phyloP scores from a whole-genome alignment of 164 flowering plant species.

The Liquidambar formosana region DNA sequence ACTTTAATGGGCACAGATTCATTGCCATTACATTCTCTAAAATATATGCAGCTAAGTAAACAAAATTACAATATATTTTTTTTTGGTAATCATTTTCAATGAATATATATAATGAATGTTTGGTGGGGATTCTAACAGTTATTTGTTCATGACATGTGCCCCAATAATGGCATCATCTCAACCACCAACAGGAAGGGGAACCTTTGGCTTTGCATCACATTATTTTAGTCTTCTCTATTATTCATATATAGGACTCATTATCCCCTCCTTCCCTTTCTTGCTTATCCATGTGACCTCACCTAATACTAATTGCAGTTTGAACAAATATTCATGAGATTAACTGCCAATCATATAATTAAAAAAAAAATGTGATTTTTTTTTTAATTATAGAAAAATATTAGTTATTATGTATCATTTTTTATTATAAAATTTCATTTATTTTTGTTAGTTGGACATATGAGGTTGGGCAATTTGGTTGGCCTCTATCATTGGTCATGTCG shows the following conservation, averaged over 20 bases:
- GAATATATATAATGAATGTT: background rate
- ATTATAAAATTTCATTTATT: slow-evolving; percentile 5
- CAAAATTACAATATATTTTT: no score
- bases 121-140: slow-evolving; percentile 26
- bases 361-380: background rate
- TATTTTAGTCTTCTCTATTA: slow-evolving; percentile 7
- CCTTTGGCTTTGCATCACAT: slow-evolving; percentile 4
- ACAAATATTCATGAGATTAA: slow-evolving; percentile 9
- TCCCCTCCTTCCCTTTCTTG: background rate
- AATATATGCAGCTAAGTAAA: no score
- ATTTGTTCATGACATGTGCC: slow-evolving; percentile 38
- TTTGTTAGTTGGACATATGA: slow-evolving; percentile 14
- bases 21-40: no score
- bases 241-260: slow-evolving; percentile 2
- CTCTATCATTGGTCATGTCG: slow-evolving; percentile 15
- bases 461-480: slow-evolving; percentile 13
- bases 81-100: no score
- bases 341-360: slow-evolving; percentile 3
- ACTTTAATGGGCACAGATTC: background rate
- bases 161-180: slow-evolving; percentile 41
- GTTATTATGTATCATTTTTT: background rate
- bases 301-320: slow-evolving; percentile 5
- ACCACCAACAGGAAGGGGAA: slow-evolving; percentile 20
- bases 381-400: no score
- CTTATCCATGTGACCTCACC: slow-evolving; percentile 30